Evolutionary conservation across 2,329 filamentous ascomycete species (phyloP).

Genomic region (Sarocladiaceae sp.): DNA sequence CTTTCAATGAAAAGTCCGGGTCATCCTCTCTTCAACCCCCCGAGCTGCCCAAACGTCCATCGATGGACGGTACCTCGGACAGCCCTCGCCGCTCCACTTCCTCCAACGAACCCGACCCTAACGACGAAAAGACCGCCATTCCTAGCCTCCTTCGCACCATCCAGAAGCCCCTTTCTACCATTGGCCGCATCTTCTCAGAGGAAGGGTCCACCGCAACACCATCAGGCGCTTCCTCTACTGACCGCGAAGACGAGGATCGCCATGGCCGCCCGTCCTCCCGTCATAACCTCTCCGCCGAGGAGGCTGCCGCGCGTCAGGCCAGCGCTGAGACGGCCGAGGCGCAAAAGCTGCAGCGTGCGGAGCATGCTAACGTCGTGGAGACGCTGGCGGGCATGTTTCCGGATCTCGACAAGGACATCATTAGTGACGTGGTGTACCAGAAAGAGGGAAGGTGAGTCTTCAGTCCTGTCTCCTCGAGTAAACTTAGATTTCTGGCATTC

Average conservation of each 20-base stretch:
- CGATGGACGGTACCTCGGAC: slow-evolving; percentile 31
- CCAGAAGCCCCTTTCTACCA: slow-evolving; percentile 81
- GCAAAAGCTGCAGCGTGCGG: slow-evolving; percentile 70
- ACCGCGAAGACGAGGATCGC: slow-evolving; percentile 16
- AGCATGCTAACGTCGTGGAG: slow-evolving; percentile 88
- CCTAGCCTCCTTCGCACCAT: slow-evolving; percentile 83
- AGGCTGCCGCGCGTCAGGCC: slow-evolving; percentile 83
- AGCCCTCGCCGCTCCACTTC: slow-evolving; percentile 44
- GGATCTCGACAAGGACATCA: slow-evolving; percentile 85
- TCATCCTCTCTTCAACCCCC: slow-evolving; percentile 15
- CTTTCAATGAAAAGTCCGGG: slow-evolving; percentile 41
- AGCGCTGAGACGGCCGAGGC: slow-evolving; percentile 87
- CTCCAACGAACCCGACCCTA: slow-evolving; percentile 44
- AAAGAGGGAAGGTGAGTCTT: slow-evolving; percentile 81
- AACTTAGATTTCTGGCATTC: background rate
- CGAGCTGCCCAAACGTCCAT: slow-evolving; percentile 31
- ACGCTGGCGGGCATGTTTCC: slow-evolving; percentile 96
- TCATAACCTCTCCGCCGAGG: slow-evolving; percentile 63
- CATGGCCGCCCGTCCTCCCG: slow-evolving; percentile 27
- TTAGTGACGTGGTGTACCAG: slow-evolving; percentile 92
- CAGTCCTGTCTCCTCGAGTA: background rate
- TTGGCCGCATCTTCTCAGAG: slow-evolving; percentile 89
- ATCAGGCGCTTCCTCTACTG: slow-evolving; percentile 16
- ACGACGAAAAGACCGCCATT: slow-evolving; percentile 74
- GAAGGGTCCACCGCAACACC: slow-evolving; percentile 33